phyloP scores from a whole-genome alignment of 169 alveolate genomes.

The Eimeria zaria region DNA sequence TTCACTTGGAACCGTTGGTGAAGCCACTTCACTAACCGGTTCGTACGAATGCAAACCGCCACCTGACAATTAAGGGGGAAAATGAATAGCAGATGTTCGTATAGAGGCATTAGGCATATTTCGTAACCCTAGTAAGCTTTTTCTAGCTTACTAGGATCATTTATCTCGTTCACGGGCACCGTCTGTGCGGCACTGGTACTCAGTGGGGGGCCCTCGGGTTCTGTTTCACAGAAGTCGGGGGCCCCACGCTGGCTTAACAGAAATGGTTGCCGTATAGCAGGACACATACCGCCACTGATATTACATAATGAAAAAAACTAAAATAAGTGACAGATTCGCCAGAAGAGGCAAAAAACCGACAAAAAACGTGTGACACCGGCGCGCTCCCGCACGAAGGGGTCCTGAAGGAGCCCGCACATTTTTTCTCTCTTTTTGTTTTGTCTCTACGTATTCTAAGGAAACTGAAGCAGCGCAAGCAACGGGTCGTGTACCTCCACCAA shows the following conservation, averaged over 20 bases:
- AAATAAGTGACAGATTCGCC: neutral
- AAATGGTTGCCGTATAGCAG: neutral
- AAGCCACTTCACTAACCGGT: neutral
- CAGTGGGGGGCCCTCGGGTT: too few relatives aligned
- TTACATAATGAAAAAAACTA: neutral
- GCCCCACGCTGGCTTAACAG: neutral
- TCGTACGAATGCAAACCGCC: neutral
- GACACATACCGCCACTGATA: neutral
- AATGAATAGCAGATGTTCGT: neutral
- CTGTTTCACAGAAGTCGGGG: neutral
- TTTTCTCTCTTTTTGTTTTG: too few relatives aligned
- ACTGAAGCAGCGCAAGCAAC: neutral
- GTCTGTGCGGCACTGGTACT: neutral
- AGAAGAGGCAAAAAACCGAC: neutral
- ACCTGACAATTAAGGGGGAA: neutral
- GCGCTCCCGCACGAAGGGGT: neutral
- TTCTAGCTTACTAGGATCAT: neutral
- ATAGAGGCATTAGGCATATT: neutral
- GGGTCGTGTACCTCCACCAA: neutral
- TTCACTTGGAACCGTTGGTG: neutral
- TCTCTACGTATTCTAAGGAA: neutral
- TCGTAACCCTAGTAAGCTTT: too few relatives aligned
- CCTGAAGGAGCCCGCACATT: constrained; percentile 16
- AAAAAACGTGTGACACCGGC: neutral
- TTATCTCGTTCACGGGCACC: neutral